phyloP scores from a whole-genome alignment of 371 early-diverging fungal species.

The Mucor circinelloides region DNA sequence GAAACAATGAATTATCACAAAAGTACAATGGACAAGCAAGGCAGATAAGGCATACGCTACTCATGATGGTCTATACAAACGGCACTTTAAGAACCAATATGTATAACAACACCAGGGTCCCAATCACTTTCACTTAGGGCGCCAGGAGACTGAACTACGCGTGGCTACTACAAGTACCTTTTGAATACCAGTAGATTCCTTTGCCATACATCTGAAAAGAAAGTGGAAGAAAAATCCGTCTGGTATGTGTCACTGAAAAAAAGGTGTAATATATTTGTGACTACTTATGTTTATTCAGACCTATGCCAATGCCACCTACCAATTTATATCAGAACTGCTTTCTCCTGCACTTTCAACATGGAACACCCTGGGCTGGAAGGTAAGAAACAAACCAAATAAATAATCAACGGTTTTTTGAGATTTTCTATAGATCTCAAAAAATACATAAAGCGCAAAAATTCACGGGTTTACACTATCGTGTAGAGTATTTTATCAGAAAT shows the following conservation, averaged over 20 bases:
- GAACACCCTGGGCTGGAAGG: not conserved
- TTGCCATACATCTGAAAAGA: conserved; percentile 6
- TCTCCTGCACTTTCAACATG: not conserved
- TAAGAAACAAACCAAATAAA: not conserved
- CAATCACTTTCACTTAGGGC: conserved; percentile 26
- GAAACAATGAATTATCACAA: conserved; percentile 17
- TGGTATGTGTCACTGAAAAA: not conserved
- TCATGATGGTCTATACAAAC: conserved; percentile 26
- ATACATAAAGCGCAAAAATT: conserved; percentile 17
- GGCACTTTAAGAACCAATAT: conserved; percentile 19
- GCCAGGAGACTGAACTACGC: conserved; percentile 21
- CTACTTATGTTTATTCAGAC: not conserved
- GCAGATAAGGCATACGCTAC: conserved; percentile 23
- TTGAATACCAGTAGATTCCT: conserved; percentile 11
- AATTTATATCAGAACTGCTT: not conserved
- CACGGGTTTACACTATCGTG: conserved; percentile 17
- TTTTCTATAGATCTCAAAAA: conserved; percentile 14
- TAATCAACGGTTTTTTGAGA: conserved; percentile 11
- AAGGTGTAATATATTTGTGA: not conserved
- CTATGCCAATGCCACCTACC: not conserved
- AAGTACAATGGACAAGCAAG: conserved; percentile 20
- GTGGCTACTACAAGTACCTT: conserved; percentile 23
- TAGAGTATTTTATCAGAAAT: no score
- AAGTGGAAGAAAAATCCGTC: not conserved
- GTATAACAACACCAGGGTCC: conserved; percentile 21